These are phyloP conservation scores for Daucus carota DNA, from an alignment of 129 eudicot genomes.

Conservation along the genomic window DNA sequence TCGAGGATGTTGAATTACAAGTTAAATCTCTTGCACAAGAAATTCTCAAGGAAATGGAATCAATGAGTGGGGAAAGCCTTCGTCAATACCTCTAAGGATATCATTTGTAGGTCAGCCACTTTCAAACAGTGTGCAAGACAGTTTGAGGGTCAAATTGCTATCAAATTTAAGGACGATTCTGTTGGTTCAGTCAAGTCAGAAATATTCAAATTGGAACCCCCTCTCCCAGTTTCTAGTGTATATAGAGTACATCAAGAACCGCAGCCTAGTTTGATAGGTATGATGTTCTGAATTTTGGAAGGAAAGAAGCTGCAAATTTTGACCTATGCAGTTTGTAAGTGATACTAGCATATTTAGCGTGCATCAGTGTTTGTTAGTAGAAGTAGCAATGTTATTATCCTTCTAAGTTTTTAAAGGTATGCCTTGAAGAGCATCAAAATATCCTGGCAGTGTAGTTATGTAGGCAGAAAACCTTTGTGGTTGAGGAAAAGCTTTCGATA, in stretches of 20 bases:
- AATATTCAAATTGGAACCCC: background rate
- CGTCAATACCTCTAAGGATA: constrained; percentile 39
- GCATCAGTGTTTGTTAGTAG: background rate
- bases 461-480: no score
- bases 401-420: no score
- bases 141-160: background rate
- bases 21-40: constrained; percentile 93
- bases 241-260: background rate
- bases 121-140: background rate
- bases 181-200: background rate
- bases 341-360: background rate
- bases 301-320: background rate
- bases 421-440: background rate
- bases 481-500: no score
- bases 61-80: constrained; percentile 76
- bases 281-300: background rate
- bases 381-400: background rate
- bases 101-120: background rate
- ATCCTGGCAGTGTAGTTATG: no score
- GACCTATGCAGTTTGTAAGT: background rate
- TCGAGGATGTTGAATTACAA: constrained; percentile 67
- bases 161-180: background rate
- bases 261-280: background rate
- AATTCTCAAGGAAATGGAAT: constrained; percentile 72
- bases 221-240: background rate